Evolutionary conservation across 169 alveolate genomes (phyloP).

Genomic region (Plasmodium falciparum): DNA sequence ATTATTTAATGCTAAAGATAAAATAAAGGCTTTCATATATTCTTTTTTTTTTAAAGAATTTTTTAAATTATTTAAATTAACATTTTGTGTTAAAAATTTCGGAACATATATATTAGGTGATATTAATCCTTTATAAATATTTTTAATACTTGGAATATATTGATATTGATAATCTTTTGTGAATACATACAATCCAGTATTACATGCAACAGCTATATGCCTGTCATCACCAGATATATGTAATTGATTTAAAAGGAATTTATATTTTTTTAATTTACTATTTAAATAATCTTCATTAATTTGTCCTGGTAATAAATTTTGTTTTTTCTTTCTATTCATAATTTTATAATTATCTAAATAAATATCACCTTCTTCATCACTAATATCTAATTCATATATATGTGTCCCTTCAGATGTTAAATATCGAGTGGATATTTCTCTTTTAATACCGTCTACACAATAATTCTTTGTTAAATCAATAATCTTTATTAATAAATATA

Average conservation of each 20-base stretch:
- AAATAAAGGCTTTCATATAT: conserved; percentile 82
- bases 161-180: conserved; percentile 76
- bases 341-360: conserved; percentile 32
- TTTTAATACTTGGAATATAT: conserved; percentile 62
- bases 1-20: conserved; percentile 88
- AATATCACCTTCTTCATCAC: conserved; percentile 73
- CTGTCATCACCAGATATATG: conserved; percentile 78
- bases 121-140: conserved; percentile 47
- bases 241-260: conserved; percentile 52
- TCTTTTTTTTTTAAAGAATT: conserved; percentile 80
- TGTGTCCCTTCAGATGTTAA: conserved; percentile 32
- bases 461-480: conserved; percentile 50
- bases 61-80: conserved; percentile 80
- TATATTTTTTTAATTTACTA: conserved; percentile 49
- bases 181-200: conserved; percentile 75
- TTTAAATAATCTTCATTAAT: conserved; percentile 36
- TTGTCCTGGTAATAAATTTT: conserved; percentile 48
- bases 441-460: conserved; percentile 54
- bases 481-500: conserved; percentile 22
- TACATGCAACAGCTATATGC: conserved; percentile 80
- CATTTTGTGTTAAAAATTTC: conserved; percentile 87
- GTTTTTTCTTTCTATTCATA: conserved; percentile 41
- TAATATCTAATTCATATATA: conserved; percentile 36
- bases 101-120: conserved; percentile 79
- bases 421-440: conserved; percentile 55